Evolutionary conservation across 805 yeast genomes (phyloP), one percentile per base, ranked within the genome.

Genomic region (Hanseniaspora valbyensis): DNA sequence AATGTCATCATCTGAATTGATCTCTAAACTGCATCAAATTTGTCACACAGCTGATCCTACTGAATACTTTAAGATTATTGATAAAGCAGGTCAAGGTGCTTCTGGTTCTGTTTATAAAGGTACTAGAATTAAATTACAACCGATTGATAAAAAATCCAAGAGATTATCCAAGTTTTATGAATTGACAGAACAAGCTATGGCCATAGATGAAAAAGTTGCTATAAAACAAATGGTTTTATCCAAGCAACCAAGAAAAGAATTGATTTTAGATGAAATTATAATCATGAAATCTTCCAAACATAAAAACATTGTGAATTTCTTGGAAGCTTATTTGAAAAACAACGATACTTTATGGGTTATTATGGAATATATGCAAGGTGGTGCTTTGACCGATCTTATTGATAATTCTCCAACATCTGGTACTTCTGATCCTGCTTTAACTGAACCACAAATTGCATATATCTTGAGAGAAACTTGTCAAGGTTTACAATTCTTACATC

Each of bases 311-410:
- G 98, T 92, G 53, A 92, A 90, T 64, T 92, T 86, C 66, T 68
- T 92, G 54, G 97, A 90, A 61, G 87, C 96, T 1, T 94, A 86
- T 61, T 68, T 90, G 55, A 74, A 88, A 50, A 86, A 87, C 3
- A 71, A 74, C 44, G 74, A 77, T 53, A 96, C 92, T 60, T 71
- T 92, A 54, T 90, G 97, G 96, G 98, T 92, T n/a, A 84, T 94
- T 29, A 92, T 92, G 99, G 99, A 92, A 66, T 94, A 80, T 64
- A 92, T 92, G 99, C 96, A 94, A 68, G 98, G 98, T 50, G 99
- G 99, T 1, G 84, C 96, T 4, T 70, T 92, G 57, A 92, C 97
- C 0, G 98, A 92, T 68, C 85, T 94, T 37, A 89, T 94, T 61
- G 95, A 88, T 52, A 85, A 88, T 66, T 89, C 89, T 63, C 80